phyloP scores from a whole-genome alignment of 768 basidiomycete genomes.

The Tulasnella sp. region DNA sequence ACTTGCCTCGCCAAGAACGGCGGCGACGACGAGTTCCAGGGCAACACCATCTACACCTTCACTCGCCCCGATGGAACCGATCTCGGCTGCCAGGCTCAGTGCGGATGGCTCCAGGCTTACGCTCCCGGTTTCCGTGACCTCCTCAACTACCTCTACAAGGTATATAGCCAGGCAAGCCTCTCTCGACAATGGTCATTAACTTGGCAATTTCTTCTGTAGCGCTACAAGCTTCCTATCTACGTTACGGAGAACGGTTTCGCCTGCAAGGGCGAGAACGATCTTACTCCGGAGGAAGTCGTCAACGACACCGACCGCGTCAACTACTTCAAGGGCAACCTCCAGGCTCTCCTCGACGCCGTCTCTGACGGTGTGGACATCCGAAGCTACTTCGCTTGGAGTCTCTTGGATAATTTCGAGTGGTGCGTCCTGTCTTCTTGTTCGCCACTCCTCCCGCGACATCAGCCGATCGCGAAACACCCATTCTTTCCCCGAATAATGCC shows the following conservation, averaged over 20 bases:
- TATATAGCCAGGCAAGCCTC: constrained; percentile 21
- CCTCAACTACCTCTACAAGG: constrained; percentile 61
- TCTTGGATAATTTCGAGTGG: constrained; percentile 67
- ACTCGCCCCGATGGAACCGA: constrained; percentile 51
- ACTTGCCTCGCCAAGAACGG: constrained; percentile 50
- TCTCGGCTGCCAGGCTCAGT: constrained; percentile 51
- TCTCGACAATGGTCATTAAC: background rate
- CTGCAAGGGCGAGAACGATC: constrained; percentile 48
- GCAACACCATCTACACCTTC: constrained; percentile 48
- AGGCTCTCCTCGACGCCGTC: constrained; percentile 44
- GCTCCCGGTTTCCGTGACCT: constrained; percentile 58
- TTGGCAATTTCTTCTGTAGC: constrained; percentile 21
- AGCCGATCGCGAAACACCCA: background rate
- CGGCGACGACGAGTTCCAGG: constrained; percentile 53
- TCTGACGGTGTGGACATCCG: constrained; percentile 53
- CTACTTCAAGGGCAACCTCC: constrained; percentile 51
- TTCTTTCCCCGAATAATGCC: background rate
- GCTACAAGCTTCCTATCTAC: constrained; percentile 44
- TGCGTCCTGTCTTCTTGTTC: constrained; percentile 9
- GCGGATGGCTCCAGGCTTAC: constrained; percentile 59
- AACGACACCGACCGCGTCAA: constrained; percentile 52
- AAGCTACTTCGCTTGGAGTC: constrained; percentile 62
- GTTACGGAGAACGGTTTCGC: constrained; percentile 70
- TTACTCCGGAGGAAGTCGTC: constrained; percentile 42
- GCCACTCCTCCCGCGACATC: background rate